These are phyloP conservation scores for Ogataea wickerhamii DNA, from an alignment of 805 yeast genomes.

Conservation along the genomic window DNA sequence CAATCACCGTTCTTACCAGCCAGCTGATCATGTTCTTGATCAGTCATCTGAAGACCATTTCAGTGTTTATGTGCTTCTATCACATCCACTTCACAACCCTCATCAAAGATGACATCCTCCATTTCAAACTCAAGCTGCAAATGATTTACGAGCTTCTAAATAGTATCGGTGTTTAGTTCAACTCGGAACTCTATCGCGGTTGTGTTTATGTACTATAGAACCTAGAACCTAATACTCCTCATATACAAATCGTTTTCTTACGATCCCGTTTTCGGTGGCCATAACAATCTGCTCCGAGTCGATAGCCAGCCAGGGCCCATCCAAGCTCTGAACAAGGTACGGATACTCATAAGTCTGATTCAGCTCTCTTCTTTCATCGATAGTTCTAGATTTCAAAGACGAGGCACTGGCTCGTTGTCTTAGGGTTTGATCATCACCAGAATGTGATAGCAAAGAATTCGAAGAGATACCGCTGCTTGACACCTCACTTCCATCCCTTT, in stretches of 20 bases:
- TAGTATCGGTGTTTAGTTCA: constrained; percentile 3
- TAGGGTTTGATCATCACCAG: neutral
- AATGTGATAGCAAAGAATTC: neutral
- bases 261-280: constrained; percentile 38
- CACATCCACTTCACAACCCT: constrained; percentile 18
- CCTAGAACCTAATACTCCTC: constrained; percentile 21
- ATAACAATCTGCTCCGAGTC: constrained; percentile 54
- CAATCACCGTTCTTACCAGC: constrained; percentile 23
- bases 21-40: constrained; percentile 21
- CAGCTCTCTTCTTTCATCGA: constrained; percentile 75
- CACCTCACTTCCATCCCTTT: constrained; percentile 5
- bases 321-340: constrained; percentile 60
- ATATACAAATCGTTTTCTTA: constrained; percentile 26
- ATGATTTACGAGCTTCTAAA: constrained; percentile 22
- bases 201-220: neutral
- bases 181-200: neutral
- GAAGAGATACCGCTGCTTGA: neutral
- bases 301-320: constrained; percentile 80
- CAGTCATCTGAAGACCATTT: constrained; percentile 20
- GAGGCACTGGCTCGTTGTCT: constrained; percentile 11
- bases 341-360: constrained; percentile 78
- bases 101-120: constrained; percentile 26
- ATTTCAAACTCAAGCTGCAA: constrained; percentile 20
- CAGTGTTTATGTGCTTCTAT: constrained; percentile 19
- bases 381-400: constrained; percentile 42